phyloP scores from a whole-genome alignment of 2,329 filamentous ascomycete genomes.

The Aureobasidium sp. region DNA sequence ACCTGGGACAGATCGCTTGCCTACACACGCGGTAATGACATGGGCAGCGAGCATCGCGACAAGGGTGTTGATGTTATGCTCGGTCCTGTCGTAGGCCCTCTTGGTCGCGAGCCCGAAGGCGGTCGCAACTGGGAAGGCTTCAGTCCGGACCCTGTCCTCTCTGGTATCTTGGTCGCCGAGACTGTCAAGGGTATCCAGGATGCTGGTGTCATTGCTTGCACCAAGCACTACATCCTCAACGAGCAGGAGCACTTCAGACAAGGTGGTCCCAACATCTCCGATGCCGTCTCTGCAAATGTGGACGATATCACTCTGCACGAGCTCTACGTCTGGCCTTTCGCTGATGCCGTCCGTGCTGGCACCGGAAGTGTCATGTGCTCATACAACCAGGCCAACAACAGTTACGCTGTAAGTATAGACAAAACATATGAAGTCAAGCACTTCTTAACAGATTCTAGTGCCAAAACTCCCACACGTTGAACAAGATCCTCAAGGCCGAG shows the following conservation, averaged over 20 bases:
- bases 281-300: slow-evolving; percentile 51
- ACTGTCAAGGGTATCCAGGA: slow-evolving; percentile 74
- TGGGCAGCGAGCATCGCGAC: slow-evolving; percentile 64
- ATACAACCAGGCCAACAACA: slow-evolving; percentile 74
- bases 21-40: slow-evolving; percentile 58
- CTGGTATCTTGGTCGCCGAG: slow-evolving; percentile 62
- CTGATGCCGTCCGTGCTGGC: slow-evolving; percentile 41
- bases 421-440: no score
- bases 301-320: slow-evolving; percentile 58
- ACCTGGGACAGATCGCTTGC: slow-evolving; percentile 70
- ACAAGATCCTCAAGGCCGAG: slow-evolving; percentile 69
- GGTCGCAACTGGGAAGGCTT: slow-evolving; percentile 66
- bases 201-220: slow-evolving; percentile 72
- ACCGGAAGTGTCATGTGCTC: slow-evolving; percentile 48
- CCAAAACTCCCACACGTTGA: slow-evolving; percentile 69
- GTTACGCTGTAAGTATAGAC: slow-evolving; percentile 40
- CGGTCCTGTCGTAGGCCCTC: slow-evolving; percentile 66
- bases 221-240: slow-evolving; percentile 67
- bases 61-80: slow-evolving; percentile 71
- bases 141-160: slow-evolving; percentile 66
- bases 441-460: slow-evolving; percentile 35
- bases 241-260: slow-evolving; percentile 60
- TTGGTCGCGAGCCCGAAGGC: slow-evolving; percentile 59
- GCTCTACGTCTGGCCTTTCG: slow-evolving; percentile 52
- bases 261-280: slow-evolving; percentile 52